Conservation (phyloP, 176 grass and related monocot genomes). For the Oropetium thomaeum region DNA sequence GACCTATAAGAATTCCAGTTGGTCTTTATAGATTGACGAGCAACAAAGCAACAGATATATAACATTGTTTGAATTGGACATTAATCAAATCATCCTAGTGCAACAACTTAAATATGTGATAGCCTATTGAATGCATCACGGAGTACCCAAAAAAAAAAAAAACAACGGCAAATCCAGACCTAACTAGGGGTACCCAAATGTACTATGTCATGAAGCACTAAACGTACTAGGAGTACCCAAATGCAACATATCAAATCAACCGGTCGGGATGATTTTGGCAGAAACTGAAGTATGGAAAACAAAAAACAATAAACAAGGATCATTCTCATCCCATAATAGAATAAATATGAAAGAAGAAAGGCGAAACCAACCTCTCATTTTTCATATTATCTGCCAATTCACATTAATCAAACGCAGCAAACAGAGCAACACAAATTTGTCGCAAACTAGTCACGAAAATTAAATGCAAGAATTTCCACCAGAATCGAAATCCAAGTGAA, state of each 20-base stretch:
- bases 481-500: not conserved
- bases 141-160: not conserved
- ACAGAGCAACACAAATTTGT: not conserved
- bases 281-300: not conserved
- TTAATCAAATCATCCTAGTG: slow-evolving; percentile 1
- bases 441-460: not conserved
- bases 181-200: not conserved
- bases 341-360: not conserved
- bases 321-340: not conserved
- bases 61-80: not conserved
- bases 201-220: not conserved
- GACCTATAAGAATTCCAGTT: not conserved
- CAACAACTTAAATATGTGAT: not conserved
- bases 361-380: not conserved
- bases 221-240: not conserved
- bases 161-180: not conserved
- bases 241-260: not conserved
- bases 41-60: not conserved
- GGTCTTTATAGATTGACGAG: not conserved
- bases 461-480: not conserved
- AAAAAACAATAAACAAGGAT: not conserved
- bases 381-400: not conserved
- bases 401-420: not conserved
- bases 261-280: not conserved
- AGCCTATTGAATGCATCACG: not conserved